Evolutionary conservation across 75 land plant genomes (phyloP), one percentile per base, ranked within the genome.

Genomic region (Pinus taeda): DNA sequence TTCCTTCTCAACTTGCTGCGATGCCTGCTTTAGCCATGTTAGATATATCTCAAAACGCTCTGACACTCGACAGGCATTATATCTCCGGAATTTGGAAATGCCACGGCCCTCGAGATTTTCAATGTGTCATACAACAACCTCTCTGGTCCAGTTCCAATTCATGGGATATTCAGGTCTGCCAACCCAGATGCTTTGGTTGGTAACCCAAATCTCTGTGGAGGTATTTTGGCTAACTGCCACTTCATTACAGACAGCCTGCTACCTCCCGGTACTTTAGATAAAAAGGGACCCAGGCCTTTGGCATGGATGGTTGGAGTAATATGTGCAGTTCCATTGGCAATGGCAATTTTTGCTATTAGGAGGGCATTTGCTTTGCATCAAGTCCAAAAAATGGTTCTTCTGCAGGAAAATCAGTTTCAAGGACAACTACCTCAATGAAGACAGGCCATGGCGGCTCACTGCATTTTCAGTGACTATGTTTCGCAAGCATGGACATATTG

Each of bases 181-280:
- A 92, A 84, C 78, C 88, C 90, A 12, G 69, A 78, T 64, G 88
- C 89, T 37, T 91, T 95, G 37, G 84, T 74, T 20, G 98, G 98
- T 24, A 95, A 96, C 80, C 81, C 89, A 3, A 88, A 83, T 20
- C 80, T 96, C 6, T 96, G 99, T 74, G 98, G 98, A 8, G 89
- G 87, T 58, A 83, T 90, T 24, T 82, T 93, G 17, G 80, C 83
- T 8, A 83, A 76, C 60, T 85, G 87, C 15, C 83, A 90, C 76
- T 29, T 71, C 39, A 57, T 57, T 26, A 36, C 56, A 22, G 55
- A 33, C 33, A 6, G 76, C n/a, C 29, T 33, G 12, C 36, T 57
- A 37, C 33, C 61, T 33, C 65, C 78, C 15, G 57, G 66, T 2
- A 59, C 15, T 7, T 33, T 30, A 39, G 49, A 53, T n/a, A 33